phyloP scores from a whole-genome alignment of 1,139 yeast species.

The Geotrichum fermentans region DNA sequence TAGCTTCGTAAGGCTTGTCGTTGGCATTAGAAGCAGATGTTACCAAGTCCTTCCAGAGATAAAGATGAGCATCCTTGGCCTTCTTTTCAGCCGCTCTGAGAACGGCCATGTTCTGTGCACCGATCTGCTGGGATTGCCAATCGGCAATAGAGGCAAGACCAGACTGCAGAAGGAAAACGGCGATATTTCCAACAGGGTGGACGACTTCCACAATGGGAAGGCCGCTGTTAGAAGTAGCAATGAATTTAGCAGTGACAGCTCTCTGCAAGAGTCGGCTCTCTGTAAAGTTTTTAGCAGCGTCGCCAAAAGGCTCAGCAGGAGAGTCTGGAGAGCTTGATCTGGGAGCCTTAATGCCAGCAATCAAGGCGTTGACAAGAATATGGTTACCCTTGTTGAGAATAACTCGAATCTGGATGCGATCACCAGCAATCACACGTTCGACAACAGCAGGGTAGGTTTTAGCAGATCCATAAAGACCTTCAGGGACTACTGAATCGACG shows the following conservation, averaged over 20 bases:
- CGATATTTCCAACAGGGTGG: slow-evolving; percentile 74
- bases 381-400: slow-evolving; percentile 44
- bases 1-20: slow-evolving; percentile 50
- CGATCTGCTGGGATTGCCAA: slow-evolving; percentile 75
- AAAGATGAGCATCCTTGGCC: slow-evolving; percentile 60
- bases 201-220: slow-evolving; percentile 53
- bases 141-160: slow-evolving; percentile 77
- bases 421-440: slow-evolving; percentile 76
- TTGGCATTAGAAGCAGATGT: slow-evolving; percentile 30
- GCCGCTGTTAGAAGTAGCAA: slow-evolving; percentile 55
- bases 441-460: slow-evolving; percentile 55
- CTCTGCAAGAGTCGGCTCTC: slow-evolving; percentile 65
- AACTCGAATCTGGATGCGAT: slow-evolving; percentile 57
- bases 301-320: slow-evolving; percentile 51
- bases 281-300: slow-evolving; percentile 61
- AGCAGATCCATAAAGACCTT: slow-evolving; percentile 35
- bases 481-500: slow-evolving; percentile 38
- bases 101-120: slow-evolving; percentile 56
- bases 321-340: slow-evolving; percentile 50
- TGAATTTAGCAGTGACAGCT: slow-evolving; percentile 51
- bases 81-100: slow-evolving; percentile 62
- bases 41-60: slow-evolving; percentile 51
- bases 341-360: slow-evolving; percentile 74
- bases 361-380: slow-evolving; percentile 50
- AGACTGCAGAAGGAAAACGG: slow-evolving; percentile 57